Conservation (phyloP, 768 basidiomycete species). For the Rhodocollybia butyracea region DNA sequence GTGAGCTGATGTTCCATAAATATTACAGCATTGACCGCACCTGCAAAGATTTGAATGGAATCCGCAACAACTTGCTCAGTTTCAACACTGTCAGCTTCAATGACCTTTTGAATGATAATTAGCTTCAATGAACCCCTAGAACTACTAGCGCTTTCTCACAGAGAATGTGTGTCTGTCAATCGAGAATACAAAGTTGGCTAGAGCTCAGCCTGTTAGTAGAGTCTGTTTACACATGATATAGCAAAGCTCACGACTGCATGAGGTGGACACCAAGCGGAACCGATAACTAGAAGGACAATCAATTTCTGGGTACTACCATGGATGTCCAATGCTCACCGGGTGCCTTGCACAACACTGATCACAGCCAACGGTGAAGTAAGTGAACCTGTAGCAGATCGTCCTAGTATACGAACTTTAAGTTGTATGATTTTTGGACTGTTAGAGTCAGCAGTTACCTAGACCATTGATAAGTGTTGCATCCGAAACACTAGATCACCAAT, state of each 20-base stretch:
- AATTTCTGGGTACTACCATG: neutral
- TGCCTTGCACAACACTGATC: slow-evolving; percentile 19
- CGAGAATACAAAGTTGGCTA: slow-evolving; percentile 16
- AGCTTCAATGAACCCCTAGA: neutral
- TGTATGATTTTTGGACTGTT: neutral
- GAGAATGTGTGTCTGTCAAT: slow-evolving; percentile 15
- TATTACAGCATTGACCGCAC: no score
- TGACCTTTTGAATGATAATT: slow-evolving; percentile 10
- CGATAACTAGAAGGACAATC: slow-evolving; percentile 19
- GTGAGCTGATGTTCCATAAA: no score
- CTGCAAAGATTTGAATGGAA: slow-evolving; percentile 30
- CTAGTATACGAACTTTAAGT: no score
- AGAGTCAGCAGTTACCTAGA: slow-evolving; percentile 16
- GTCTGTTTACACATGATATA: neutral
- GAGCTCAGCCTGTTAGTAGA: neutral
- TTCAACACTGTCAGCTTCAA: slow-evolving; percentile 35
- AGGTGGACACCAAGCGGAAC: slow-evolving; percentile 22
- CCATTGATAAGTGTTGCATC: slow-evolving; percentile 31
- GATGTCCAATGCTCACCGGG: slow-evolving; percentile 6
- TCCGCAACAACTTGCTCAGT: slow-evolving; percentile 32
- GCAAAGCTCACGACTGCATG: slow-evolving; percentile 12
- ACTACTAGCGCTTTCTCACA: neutral
- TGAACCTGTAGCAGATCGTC: neutral
- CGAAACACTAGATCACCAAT: slow-evolving; percentile 6
- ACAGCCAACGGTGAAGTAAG: slow-evolving; percentile 18